Conservation (phyloP, 2,329 filamentous ascomycete genomes). For the Aspergillus sp. region DNA sequence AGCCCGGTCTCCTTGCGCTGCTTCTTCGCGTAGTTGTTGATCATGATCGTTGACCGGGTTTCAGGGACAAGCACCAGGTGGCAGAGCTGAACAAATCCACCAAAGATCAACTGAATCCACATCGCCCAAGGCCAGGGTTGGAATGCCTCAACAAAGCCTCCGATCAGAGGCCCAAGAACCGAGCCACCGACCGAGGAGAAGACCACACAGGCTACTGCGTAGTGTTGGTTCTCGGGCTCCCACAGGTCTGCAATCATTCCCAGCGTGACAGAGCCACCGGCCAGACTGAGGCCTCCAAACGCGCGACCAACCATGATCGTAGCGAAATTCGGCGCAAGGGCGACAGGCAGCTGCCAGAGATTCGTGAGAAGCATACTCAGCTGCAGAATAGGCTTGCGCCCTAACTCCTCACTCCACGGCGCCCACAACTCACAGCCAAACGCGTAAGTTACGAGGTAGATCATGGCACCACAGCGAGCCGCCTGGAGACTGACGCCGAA, state of each 20-base stretch:
- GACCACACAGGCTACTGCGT: slow-evolving; percentile 73
- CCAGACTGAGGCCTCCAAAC: slow-evolving; percentile 68
- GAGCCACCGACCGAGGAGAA: slow-evolving; percentile 79
- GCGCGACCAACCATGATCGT: slow-evolving; percentile 69
- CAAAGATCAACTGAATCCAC: slow-evolving; percentile 83
- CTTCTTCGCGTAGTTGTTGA: slow-evolving; percentile 76
- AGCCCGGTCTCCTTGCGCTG: slow-evolving; percentile 59
- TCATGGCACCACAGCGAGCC: slow-evolving; percentile 71
- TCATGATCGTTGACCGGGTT: slow-evolving; percentile 72
- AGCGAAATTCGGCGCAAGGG: slow-evolving; percentile 70
- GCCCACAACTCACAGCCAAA: slow-evolving; percentile 89
- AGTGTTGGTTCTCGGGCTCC: slow-evolving; percentile 71
- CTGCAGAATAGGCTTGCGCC: slow-evolving; percentile 74
- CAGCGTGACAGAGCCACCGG: slow-evolving; percentile 70
- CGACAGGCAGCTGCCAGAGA: slow-evolving; percentile 71
- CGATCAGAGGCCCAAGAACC: slow-evolving; percentile 72
- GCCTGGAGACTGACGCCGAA: slow-evolving; percentile 68
- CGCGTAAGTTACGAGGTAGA: slow-evolving; percentile 77
- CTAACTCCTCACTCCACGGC: slow-evolving; percentile 81
- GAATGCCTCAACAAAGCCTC: slow-evolving; percentile 69
- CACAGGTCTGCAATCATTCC: slow-evolving; percentile 76
- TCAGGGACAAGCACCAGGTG: slow-evolving; percentile 73
- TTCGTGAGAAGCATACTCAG: slow-evolving; percentile 73
- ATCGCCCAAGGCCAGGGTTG: slow-evolving; percentile 74
- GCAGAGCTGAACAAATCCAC: slow-evolving; percentile 64